A percentile compares a stretch with the other conserved stretches of the same genome.
These are phyloP conservation scores for Didymella keratinophila DNA, from an alignment of 2,329 filamentous ascomycete species.

Conservation along the genomic window DNA sequence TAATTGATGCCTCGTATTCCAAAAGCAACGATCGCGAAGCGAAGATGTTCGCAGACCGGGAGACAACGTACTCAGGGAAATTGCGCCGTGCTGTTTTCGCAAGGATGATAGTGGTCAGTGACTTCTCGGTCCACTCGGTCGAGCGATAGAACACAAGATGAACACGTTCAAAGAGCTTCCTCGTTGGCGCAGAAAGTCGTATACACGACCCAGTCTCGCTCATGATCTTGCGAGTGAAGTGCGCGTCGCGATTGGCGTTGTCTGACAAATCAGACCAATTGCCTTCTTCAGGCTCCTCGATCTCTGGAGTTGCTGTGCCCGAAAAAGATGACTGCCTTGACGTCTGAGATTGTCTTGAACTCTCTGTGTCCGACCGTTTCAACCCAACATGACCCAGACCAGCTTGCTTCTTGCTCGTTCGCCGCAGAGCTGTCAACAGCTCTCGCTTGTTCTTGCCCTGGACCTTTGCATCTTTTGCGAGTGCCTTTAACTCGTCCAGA, in stretches of 20 bases:
- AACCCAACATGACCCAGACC: conserved; percentile 75
- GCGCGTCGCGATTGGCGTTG: conserved; percentile 70
- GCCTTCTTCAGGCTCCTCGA: conserved; percentile 43
- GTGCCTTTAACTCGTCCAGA: conserved; percentile 83
- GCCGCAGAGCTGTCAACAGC: conserved; percentile 75
- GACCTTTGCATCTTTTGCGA: conserved; percentile 87
- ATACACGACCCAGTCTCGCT: conserved; percentile 82
- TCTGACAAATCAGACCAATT: conserved; percentile 51
- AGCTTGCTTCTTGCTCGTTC: conserved; percentile 75
- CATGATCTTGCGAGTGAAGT: conserved; percentile 81
- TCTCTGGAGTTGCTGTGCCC: conserved; percentile 40
- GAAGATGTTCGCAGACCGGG: conserved; percentile 89
- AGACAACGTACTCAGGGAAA: conserved; percentile 91
- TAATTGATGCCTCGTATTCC: conserved; percentile 88
- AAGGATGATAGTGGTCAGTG: conserved; percentile 90
- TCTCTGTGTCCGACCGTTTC: conserved; percentile 68
- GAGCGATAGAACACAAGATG: conserved; percentile 96
- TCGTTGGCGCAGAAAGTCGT: conserved; percentile 73
- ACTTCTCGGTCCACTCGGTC: conserved; percentile 97
- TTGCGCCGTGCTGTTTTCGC: conserved; percentile 87
- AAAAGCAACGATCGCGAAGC: conserved; percentile 75
- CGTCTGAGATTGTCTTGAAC: conserved; percentile 60
- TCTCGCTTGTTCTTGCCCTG: conserved; percentile 89
- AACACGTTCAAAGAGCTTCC: conserved; percentile 89
- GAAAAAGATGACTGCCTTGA: conserved; percentile 59